Evolutionary conservation across 2,329 filamentous ascomycete species (phyloP).

Genomic region (Teratosphaeria nubilosa): DNA sequence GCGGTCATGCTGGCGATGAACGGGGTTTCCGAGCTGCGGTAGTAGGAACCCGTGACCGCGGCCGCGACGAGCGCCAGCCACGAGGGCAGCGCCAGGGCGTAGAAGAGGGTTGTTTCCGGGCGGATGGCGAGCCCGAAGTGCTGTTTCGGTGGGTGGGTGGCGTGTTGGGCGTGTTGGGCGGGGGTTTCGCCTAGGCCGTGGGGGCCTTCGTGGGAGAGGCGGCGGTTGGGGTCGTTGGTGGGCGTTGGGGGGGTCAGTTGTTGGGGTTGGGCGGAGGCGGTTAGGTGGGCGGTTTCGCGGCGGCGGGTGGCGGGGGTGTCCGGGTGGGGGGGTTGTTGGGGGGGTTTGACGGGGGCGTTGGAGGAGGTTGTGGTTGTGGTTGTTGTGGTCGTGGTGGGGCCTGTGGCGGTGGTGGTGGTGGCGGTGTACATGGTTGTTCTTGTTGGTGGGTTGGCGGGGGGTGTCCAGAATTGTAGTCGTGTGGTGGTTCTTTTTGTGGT

Average conservation of each 20-base stretch:
- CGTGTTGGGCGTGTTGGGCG: constrained; percentile 20
- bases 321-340: neutral
- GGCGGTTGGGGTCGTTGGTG: constrained; percentile 3
- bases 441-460: neutral
- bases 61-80: constrained; percentile 21
- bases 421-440: neutral
- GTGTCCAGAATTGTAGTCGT: neutral
- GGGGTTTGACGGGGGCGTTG: no score
- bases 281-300: neutral
- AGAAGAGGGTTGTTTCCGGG: constrained; percentile 21
- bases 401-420: neutral
- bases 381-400: neutral
- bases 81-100: constrained; percentile 18
- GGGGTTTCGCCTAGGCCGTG: constrained; percentile 19
- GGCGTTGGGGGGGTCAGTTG: neutral
- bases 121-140: constrained; percentile 21
- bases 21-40: constrained; percentile 8
- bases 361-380: neutral
- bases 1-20: constrained; percentile 18
- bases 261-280: neutral
- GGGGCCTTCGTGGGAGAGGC: constrained; percentile 1
- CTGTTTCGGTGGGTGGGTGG: constrained; percentile 11
- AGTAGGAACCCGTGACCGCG: constrained; percentile 14
- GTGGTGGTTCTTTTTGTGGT: neutral
- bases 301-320: neutral